Evolutionary conservation across 1,284 basidiomycete species (phyloP), one percentile per base, ranked within the genome.

Genomic region (Sanghuangporus baumii): DNA sequence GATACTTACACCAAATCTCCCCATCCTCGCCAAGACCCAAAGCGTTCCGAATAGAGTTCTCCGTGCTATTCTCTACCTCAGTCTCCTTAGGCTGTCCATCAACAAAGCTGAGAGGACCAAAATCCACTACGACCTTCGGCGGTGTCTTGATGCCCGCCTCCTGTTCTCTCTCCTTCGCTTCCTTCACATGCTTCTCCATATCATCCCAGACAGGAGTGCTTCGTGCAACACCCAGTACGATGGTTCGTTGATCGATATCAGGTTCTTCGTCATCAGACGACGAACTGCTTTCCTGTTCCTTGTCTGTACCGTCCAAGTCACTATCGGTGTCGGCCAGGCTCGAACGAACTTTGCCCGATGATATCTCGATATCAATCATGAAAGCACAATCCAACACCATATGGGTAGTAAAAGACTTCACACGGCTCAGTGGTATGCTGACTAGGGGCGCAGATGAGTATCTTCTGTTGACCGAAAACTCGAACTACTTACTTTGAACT

Each of bases 381-480:
- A 60, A 65, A n/a, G 70, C 60, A 20, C 65, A 66, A 9, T 66
- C 62, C 12, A 69, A 52, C 54, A 65, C 68, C 6, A 23, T 38
- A 12, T 62, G 61, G 8, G 61, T 59, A 8, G 54, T 38, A 43
- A 61, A 57, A 6, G 69, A 67, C 1, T 66, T 66, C 38, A 87
- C 77, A 37, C 78, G 76, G 60, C 78, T 75, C 5, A 87, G 74
- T 1, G 87, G 86, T 36, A 85, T 78, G 66, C 80, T 82, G 63
- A 84, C 59, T 60, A 38, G 36, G 8, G 18, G n/a, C 2, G 38
- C 14, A 31, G 26, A 31, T 31, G 26, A 31, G 26, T 31, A 4
- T 31, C 26, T 31, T 37, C 11, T 31, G 47, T 5, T 23, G 12
- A 41, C 1, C 36, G n/a, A 14, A 54, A 26, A 54, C 12, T 43